Evolutionary conservation across 192 early-diverging fungal genomes (phyloP).

Genomic region (Rhizophagus prolifer): DNA sequence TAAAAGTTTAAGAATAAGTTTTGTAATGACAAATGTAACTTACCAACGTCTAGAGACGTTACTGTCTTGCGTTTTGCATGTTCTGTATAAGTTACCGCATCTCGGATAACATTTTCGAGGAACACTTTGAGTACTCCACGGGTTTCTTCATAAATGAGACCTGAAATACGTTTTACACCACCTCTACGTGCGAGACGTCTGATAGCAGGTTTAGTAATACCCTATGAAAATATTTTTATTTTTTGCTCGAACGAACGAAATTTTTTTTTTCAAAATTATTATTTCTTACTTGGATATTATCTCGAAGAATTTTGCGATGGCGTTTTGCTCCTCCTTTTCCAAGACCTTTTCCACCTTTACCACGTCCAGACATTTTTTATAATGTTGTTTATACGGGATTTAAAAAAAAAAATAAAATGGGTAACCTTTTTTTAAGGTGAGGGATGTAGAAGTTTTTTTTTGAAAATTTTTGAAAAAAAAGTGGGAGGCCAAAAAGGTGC

Average conservation of each 20-base stretch:
- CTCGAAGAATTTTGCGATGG: constrained; percentile 91
- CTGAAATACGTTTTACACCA: constrained; percentile 99
- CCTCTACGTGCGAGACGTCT: constrained; percentile 99
- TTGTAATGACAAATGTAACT: neutral
- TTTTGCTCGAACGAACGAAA: neutral
- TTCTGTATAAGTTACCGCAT: constrained; percentile 91
- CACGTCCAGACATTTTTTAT: constrained; percentile 80
- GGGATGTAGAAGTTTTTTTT: neutral
- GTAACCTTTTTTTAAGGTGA: neutral
- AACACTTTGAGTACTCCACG: constrained; percentile 96
- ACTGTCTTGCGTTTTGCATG: constrained; percentile 99
- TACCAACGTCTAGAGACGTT: constrained; percentile 92
- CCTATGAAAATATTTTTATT: neutral
- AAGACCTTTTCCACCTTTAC: constrained; percentile 91
- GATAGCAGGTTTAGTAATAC: constrained; percentile 54
- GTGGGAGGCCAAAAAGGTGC: too few relatives aligned
- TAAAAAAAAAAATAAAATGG: neutral
- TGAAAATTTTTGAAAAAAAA: too few relatives aligned
- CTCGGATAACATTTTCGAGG: constrained; percentile 96
- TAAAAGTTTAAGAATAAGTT: neutral
- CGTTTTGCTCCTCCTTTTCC: constrained; percentile 95
- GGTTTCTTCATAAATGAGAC: constrained; percentile 98
- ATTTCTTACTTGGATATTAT: constrained; percentile 57
- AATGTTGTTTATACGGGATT: neutral
- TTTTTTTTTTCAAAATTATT: neutral